Conservation (phyloP, 352 stramenopile species). For the Globisporangium rhizosaccharum region DNA sequence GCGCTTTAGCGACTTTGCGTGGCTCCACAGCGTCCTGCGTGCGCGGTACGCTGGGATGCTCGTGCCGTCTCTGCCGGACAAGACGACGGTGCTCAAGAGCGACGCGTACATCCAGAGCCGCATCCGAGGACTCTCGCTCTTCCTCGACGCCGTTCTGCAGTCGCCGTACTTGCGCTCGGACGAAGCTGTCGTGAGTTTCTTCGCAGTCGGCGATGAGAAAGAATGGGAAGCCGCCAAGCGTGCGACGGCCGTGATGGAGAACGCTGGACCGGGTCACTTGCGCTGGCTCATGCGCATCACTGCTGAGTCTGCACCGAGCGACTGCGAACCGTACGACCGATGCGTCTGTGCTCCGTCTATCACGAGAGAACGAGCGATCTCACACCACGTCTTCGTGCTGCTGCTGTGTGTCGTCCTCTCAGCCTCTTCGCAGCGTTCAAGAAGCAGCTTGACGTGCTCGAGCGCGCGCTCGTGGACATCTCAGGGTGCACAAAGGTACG, state of each 20-base stretch:
- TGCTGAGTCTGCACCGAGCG: constrained; percentile 21
- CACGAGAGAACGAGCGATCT: neutral
- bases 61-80: constrained; percentile 61
- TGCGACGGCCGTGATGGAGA: constrained; percentile 44
- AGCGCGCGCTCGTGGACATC: constrained; percentile 44
- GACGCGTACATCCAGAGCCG: constrained; percentile 55
- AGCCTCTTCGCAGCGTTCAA: constrained; percentile 51
- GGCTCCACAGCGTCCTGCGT: constrained; percentile 55
- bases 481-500: constrained; percentile 39
- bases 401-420: neutral
- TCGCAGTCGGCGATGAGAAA: constrained; percentile 34
- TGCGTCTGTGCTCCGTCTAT: neutral
- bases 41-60: constrained; percentile 61
- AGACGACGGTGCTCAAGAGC: constrained; percentile 54
- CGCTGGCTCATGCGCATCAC: constrained; percentile 63
- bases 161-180: constrained; percentile 61
- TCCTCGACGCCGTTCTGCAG: constrained; percentile 47
- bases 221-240: constrained; percentile 62
- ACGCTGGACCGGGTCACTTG: constrained; percentile 51
- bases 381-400: neutral
- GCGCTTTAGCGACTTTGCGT: constrained; percentile 72
- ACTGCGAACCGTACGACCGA: constrained; percentile 31
- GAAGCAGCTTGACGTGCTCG: constrained; percentile 51
- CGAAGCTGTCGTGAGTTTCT: constrained; percentile 42
- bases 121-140: constrained; percentile 51